These are phyloP conservation scores for Leccinum broughii DNA, from an alignment of 768 basidiomycete genomes.

Conservation along the genomic window DNA sequence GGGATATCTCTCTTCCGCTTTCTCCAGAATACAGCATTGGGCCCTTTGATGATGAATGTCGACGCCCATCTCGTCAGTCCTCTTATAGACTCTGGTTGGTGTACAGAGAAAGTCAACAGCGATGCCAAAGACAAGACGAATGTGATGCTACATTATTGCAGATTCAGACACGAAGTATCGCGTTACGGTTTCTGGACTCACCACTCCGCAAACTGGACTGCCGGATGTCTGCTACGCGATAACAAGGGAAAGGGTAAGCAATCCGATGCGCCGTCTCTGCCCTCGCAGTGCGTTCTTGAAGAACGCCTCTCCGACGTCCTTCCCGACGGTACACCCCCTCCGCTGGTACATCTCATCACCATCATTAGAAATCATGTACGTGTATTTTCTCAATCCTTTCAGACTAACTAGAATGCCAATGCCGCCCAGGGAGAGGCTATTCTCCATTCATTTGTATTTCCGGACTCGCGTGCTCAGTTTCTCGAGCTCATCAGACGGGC, in stretches of 20 bases:
- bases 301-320: conserved; percentile 11
- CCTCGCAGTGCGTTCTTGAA: conserved; percentile 10
- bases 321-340: conserved; percentile 22
- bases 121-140: conserved; percentile 67
- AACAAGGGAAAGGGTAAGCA: conserved; percentile 44
- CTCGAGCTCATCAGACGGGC: conserved; percentile 52
- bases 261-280: conserved; percentile 33
- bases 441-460: conserved; percentile 63
- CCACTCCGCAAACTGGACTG: conserved; percentile 53
- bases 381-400: conserved; percentile 12
- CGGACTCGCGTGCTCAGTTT: conserved; percentile 72
- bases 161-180: conserved; percentile 11
- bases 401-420: conserved; percentile 12
- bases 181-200: conserved; percentile 29
- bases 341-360: conserved; percentile 45
- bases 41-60: conserved; percentile 63
- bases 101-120: conserved; percentile 61
- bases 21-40: conserved; percentile 55
- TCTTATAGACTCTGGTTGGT: conserved; percentile 64
- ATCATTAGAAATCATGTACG: conserved; percentile 64
- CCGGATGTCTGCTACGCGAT: conserved; percentile 41
- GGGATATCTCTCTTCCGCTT: conserved; percentile 25
- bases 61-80: conserved; percentile 75
- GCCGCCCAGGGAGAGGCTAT: conserved; percentile 52
- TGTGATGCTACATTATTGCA: conserved; percentile 41